Base-by-base conservation (phyloP, 768 basidiomycete species). In the Nevesoporus exiguus region DNA sequence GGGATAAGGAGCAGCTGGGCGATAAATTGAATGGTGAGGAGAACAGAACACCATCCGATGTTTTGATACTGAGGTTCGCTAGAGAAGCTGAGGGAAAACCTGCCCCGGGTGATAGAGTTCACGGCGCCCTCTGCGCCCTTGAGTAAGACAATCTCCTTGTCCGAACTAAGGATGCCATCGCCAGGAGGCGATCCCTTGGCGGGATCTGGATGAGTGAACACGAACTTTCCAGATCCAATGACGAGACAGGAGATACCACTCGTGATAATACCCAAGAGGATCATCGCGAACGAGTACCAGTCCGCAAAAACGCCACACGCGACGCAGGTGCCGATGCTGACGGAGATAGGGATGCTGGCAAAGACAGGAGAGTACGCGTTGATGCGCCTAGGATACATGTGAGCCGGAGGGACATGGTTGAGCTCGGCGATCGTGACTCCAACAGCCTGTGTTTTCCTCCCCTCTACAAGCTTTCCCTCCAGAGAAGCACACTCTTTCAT, bases 1-100 rank as follows among this genome's bases (percentile, higher is more conserved):
- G 73, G 72, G 25, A 72, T 49, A 22, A 73, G 69, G 43, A 73
- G 63, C 5, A 73, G 53, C 52, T 73, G 72, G 21, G 65, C 61
- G 22, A 73, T 49, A 66, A 72, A 73, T 27, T 73, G 72, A 34
- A 63, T 45, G 0, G 68, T 70, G 29, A 72, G 60, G 7, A 73
- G 55, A 41, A 67, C 39, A 14, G 72, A 71, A 30, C 66, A 67
- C 55, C 67, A 58, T 27, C 67, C 66, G 4, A 73, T 71, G 37
- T 61, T 60, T 30, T 44, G 44, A 48, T 67, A 70, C 5, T 59
- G 47, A n/a, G 66, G 61, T 5, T 66, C 67, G 45, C 62, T 66
- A 13, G 46, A 15, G 44, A 52, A 25, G 17, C 3, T 41, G 17
- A 72, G 63, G 10, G 60, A 57, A 52, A 72, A 71, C 34, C 31